Evolutionary conservation across 2,329 filamentous ascomycete genomes (phyloP).

Genomic region (Colletotrichum somersetense): DNA sequence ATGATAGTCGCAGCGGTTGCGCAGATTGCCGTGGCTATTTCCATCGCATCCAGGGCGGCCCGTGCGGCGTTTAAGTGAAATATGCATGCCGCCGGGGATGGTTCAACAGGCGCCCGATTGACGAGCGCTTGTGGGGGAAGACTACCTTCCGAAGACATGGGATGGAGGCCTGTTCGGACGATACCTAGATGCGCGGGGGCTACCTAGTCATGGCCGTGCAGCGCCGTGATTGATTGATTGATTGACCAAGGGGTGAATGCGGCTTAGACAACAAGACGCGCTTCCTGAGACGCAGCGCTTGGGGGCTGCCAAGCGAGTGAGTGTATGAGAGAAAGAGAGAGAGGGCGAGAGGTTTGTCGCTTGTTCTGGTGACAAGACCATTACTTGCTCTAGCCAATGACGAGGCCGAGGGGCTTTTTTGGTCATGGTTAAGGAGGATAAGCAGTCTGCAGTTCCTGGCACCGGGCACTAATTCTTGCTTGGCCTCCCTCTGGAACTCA

Average conservation of each 20-base stretch:
- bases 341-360: slow-evolving; percentile 12
- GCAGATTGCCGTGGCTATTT: slow-evolving; percentile 41
- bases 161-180: slow-evolving; percentile 30
- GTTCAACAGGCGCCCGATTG: slow-evolving; percentile 8
- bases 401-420: background rate
- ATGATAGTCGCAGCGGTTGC: slow-evolving; percentile 29
- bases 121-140: slow-evolving; percentile 30
- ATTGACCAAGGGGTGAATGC: slow-evolving; percentile 9
- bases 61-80: slow-evolving; percentile 32
- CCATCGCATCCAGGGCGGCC: slow-evolving; percentile 8
- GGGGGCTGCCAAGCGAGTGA: slow-evolving; percentile 11
- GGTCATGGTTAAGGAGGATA: slow-evolving; percentile 6
- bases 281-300: slow-evolving; percentile 40
- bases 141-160: slow-evolving; percentile 13
- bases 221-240: slow-evolving; percentile 1
- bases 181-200: slow-evolving; percentile 10
- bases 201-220: slow-evolving; percentile 17
- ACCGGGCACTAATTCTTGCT: background rate
- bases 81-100: slow-evolving; percentile 8
- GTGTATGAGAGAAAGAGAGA: background rate
- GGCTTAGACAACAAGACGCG: slow-evolving; percentile 34
- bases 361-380: slow-evolving; percentile 13
- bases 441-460: slow-evolving; percentile 15
- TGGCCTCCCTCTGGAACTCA: background rate
- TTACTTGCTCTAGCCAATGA: slow-evolving; percentile 1